Percentiles rank a stretch among this genome's conserved stretches.
These are phyloP conservation scores for Picea sitchensis DNA, from an alignment of 75 land plant species.

Conservation along the genomic window DNA sequence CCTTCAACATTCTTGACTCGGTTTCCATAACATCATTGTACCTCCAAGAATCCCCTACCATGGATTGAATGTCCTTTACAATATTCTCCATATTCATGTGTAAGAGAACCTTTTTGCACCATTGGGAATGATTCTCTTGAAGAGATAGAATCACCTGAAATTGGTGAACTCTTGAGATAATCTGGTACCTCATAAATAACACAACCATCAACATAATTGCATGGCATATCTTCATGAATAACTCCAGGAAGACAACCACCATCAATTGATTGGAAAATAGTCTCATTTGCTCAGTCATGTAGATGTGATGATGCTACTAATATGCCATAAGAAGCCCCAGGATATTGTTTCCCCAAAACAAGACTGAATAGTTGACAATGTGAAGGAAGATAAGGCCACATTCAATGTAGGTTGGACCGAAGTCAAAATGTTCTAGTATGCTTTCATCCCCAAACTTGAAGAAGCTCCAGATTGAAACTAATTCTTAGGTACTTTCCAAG, in stretches of 20 bases:
- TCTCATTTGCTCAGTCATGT: too few species aligned
- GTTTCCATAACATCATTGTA: conserved; percentile 94
- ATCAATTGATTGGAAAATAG: conserved; percentile 69
- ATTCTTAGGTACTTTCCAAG: too few species aligned
- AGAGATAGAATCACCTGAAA: conserved; percentile 27
- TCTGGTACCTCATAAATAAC: conserved; percentile 92
- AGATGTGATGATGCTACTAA: too few species aligned
- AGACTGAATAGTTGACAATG: too few species aligned
- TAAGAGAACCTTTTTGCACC: background rate
- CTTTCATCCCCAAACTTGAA: too few species aligned
- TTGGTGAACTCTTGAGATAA: conserved; percentile 52
- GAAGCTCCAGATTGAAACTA: too few species aligned
- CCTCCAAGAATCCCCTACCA: conserved; percentile 78
- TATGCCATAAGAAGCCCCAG: too few species aligned
- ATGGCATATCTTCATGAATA: conserved; percentile 80
- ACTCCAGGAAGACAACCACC: conserved; percentile 81
- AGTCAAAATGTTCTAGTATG: too few species aligned
- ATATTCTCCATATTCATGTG: conserved; percentile 55
- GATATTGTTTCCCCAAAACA: too few species aligned
- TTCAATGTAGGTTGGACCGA: too few species aligned
- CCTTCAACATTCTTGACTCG: conserved; percentile 87
- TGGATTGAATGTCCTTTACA: conserved; percentile 79
- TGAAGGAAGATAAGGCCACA: too few species aligned
- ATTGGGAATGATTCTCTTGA: conserved; percentile 35
- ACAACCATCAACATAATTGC: conserved; percentile 76